Evolutionary conservation across 2,329 filamentous ascomycete genomes (phyloP).

Genomic region (Ascochyta clinopodiicola): DNA sequence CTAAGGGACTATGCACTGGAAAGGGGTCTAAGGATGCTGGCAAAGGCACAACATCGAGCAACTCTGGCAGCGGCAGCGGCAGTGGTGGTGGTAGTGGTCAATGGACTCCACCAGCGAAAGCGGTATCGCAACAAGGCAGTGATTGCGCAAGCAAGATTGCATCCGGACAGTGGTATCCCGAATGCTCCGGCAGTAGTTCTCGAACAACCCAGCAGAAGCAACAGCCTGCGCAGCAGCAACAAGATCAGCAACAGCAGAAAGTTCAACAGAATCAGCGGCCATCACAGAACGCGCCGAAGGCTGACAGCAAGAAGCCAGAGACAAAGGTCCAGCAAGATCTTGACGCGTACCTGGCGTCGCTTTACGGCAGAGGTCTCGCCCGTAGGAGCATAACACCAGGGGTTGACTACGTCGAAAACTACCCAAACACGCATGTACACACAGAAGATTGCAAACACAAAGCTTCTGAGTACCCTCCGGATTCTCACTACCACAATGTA

Average conservation of each 20-base stretch:
- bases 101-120: constrained; percentile 11
- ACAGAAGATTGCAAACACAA: constrained; percentile 6
- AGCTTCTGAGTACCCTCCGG: neutral
- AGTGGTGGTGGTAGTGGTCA: constrained; percentile 18
- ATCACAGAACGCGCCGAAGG: neutral
- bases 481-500: constrained; percentile 2
- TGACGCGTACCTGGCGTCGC: constrained; percentile 21
- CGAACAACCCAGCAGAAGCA: neutral
- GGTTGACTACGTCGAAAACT: neutral
- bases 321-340: constrained; percentile 23
- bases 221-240: neutral
- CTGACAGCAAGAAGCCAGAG: constrained; percentile 8
- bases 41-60: neutral
- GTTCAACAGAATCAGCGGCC: neutral
- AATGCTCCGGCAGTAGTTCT: neutral
- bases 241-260: neutral
- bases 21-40: constrained; percentile 24
- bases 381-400: neutral
- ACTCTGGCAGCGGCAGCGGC: neutral
- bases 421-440: neutral
- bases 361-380: constrained; percentile 9
- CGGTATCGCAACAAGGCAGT: neutral
- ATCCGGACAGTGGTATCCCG: neutral
- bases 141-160: neutral
- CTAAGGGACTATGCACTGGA: constrained; percentile 27